A percentile compares a stretch with the other conserved stretches of the same genome.
Conservation (phyloP, 345 rosid genomes). For the Salix caprea region DNA sequence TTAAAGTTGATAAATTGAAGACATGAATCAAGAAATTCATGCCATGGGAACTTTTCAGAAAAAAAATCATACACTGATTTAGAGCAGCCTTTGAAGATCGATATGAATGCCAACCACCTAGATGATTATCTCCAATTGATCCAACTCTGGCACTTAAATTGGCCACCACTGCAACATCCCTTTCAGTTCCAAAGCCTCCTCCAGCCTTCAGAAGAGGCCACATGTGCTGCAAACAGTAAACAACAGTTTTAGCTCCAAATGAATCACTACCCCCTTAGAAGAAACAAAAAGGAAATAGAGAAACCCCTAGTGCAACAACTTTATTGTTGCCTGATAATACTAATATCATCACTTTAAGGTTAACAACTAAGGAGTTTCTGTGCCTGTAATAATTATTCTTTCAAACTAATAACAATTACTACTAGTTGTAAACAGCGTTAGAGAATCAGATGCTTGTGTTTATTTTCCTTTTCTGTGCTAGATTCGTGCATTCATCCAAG, state of each 20-base stretch:
- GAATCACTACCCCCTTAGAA: neutral
- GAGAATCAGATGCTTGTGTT: neutral
- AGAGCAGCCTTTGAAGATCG: constrained; percentile 84
- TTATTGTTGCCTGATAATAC: neutral
- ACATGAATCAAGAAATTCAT: neutral
- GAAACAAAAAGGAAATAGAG: neutral
- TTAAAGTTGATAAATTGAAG: neutral
- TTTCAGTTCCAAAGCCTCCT: constrained; percentile 59
- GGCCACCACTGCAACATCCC: constrained; percentile 81
- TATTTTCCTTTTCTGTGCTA: neutral
- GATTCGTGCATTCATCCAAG: neutral
- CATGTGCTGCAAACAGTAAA: constrained; percentile 68
- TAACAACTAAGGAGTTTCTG: neutral
- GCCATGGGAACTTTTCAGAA: neutral
- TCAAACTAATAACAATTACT: neutral
- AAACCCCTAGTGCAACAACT: neutral
- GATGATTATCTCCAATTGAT: constrained; percentile 73
- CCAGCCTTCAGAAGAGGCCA: constrained; percentile 93
- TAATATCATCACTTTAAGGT: neutral
- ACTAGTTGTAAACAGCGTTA: neutral
- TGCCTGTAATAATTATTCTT: neutral
- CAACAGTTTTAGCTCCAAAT: neutral
- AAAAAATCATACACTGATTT: constrained; percentile 58
- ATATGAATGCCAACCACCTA: constrained; percentile 94
- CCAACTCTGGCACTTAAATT: constrained; percentile 89